Evolutionary conservation across 2,329 filamentous ascomycete species (phyloP).

Genomic region (Ophiostoma angusticollis): DNA sequence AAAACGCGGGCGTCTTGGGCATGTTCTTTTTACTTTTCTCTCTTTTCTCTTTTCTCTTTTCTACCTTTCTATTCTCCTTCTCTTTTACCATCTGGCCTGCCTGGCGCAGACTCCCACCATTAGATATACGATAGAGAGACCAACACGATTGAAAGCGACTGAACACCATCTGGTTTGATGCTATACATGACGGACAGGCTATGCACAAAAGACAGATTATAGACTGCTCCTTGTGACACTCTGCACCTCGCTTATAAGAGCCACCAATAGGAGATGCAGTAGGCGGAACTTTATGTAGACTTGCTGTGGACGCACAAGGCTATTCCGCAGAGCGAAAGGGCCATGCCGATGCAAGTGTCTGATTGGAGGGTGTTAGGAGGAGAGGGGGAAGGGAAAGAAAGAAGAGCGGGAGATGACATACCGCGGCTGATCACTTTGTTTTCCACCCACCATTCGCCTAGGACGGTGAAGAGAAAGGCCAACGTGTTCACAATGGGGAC

Average conservation of each 20-base stretch:
- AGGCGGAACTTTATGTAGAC: slow-evolving; percentile 11
- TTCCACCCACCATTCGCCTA: slow-evolving; percentile 92
- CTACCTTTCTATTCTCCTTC: not conserved
- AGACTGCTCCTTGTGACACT: no score
- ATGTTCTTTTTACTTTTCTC: slow-evolving; percentile 4
- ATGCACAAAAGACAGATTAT: no score
- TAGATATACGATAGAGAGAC: no score
- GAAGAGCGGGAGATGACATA: slow-evolving; percentile 26
- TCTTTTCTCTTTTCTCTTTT: not conserved
- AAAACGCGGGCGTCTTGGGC: no score
- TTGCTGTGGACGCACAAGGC: slow-evolving; percentile 69
- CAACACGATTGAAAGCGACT: no score
- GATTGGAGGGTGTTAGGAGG: not conserved
- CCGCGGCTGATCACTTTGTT: slow-evolving; percentile 76
- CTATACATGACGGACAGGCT: no score
- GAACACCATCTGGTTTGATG: no score
- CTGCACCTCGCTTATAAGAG: no score
- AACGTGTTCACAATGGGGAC: slow-evolving; percentile 91
- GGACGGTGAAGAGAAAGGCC: slow-evolving; percentile 88
- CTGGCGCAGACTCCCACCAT: no score
- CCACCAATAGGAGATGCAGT: not conserved
- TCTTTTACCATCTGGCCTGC: slow-evolving; percentile 1
- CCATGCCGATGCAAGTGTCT: slow-evolving; percentile 80
- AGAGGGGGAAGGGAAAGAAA: not conserved
- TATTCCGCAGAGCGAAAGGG: slow-evolving; percentile 65